phyloP scores from a whole-genome alignment of 306 rosid genomes.

The Albizia julibrissin region DNA sequence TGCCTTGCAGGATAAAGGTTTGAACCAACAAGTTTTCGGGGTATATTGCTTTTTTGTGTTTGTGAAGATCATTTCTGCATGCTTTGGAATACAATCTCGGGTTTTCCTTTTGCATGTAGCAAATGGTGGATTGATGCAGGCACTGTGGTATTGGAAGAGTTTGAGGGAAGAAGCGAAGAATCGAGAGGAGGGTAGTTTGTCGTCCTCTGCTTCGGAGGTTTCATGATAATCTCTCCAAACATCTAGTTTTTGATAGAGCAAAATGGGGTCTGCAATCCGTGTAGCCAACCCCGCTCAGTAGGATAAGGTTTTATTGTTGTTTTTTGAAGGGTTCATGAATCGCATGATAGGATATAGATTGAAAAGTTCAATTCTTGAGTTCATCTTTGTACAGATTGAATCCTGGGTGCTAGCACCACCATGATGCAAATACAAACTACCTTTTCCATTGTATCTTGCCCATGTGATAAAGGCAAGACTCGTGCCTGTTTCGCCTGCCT shows the following conservation, averaged over 20 bases:
- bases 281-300: too few species aligned
- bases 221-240: neutral
- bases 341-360: neutral
- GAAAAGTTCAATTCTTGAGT: neutral
- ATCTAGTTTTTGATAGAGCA: too few species aligned
- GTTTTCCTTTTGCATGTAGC: slow-evolving; percentile 48
- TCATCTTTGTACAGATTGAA: neutral
- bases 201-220: slow-evolving; percentile 25
- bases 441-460: neutral
- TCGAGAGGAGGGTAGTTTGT: slow-evolving; percentile 14
- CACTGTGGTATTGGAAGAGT: slow-evolving; percentile 47
- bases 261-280: too few species aligned
- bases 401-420: neutral
- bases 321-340: slow-evolving; percentile 29
- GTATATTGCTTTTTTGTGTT: slow-evolving; percentile 41
- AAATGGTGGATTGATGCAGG: slow-evolving; percentile 52
- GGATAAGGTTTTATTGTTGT: too few species aligned
- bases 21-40: slow-evolving; percentile 41
- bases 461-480: slow-evolving; percentile 12
- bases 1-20: slow-evolving; percentile 37
- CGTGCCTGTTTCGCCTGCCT: neutral
- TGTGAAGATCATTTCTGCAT: slow-evolving; percentile 36
- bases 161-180: slow-evolving; percentile 34
- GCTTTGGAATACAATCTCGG: slow-evolving; percentile 22
- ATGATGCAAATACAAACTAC: neutral